These are phyloP conservation scores for Coemansia sp. DNA, from an alignment of 192 early-diverging fungal genomes.

Conservation along the genomic window DNA sequence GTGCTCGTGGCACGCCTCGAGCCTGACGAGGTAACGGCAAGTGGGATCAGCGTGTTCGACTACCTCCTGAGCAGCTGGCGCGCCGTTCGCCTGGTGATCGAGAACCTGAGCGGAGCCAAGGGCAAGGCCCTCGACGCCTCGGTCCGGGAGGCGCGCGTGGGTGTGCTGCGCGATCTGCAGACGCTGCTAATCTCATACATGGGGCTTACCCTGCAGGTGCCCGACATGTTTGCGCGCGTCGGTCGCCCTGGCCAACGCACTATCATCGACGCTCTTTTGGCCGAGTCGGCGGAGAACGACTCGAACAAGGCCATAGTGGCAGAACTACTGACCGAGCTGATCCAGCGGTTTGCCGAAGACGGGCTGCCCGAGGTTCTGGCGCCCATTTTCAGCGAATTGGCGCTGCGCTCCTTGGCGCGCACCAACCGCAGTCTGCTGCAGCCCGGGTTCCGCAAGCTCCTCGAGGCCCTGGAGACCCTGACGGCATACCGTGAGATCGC, in stretches of 20 bases:
- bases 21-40: conserved; percentile 42
- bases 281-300: conserved; percentile 1
- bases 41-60: conserved; percentile 56
- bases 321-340: conserved; percentile 20
- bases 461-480: conserved; percentile 38
- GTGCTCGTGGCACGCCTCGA: conserved; percentile 72
- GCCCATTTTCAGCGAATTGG: conserved; percentile 33
- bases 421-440: conserved; percentile 39
- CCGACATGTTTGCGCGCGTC: conserved; percentile 86
- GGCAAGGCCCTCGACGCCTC: conserved; percentile 56
- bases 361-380: conserved; percentile 37
- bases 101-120: conserved; percentile 50
- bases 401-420: conserved; percentile 21
- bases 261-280: conserved; percentile 24
- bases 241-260: conserved; percentile 14
- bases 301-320: neutral
- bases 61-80: conserved; percentile 70
- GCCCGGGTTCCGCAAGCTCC: conserved; percentile 45
- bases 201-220: conserved; percentile 78
- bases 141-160: conserved; percentile 60
- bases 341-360: conserved; percentile 33
- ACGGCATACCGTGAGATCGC: conserved; percentile 20
- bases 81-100: conserved; percentile 51
- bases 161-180: conserved; percentile 58
- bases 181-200: conserved; percentile 78